These are phyloP conservation scores for Aspergillus kassunensis DNA, from an alignment of 495 filamentous ascomycete species.

Conservation along the genomic window DNA sequence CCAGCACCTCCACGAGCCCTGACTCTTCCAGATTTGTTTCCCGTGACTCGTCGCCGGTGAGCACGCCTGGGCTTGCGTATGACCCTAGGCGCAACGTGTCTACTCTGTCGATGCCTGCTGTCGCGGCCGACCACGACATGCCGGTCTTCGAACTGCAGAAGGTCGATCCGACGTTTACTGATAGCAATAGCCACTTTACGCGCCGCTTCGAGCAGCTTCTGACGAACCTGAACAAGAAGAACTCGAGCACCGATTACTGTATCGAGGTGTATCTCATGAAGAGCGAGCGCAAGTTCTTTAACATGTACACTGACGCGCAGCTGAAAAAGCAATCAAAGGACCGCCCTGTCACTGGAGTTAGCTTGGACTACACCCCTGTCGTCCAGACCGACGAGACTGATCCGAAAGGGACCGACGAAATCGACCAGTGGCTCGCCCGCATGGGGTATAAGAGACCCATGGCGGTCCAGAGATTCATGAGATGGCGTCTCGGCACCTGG, in stretches of 20 bases:
- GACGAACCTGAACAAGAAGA: constrained; percentile 50
- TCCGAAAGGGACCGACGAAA: neutral
- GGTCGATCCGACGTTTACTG: constrained; percentile 67
- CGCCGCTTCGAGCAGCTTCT: constrained; percentile 56
- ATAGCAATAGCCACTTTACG: constrained; percentile 58
- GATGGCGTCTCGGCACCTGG: constrained; percentile 55
- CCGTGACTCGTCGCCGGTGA: neutral
- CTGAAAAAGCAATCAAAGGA: constrained; percentile 6
- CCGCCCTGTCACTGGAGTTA: neutral
- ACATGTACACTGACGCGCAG: constrained; percentile 55
- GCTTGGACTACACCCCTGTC: constrained; percentile 6
- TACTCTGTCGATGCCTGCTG: constrained; percentile 46
- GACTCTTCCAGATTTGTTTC: neutral
- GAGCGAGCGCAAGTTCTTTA: constrained; percentile 68
- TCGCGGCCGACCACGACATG: constrained; percentile 48
- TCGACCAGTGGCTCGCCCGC: constrained; percentile 54
- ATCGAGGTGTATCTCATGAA: constrained; percentile 65
- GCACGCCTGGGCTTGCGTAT: neutral
- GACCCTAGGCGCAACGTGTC: constrained; percentile 26
- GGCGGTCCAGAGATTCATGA: constrained; percentile 52
- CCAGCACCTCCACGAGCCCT: constrained; percentile 1
- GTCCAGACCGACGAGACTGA: constrained; percentile 26
- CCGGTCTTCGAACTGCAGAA: constrained; percentile 63
- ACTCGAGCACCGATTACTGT: constrained; percentile 55
- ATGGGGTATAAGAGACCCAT: constrained; percentile 61